Conservation (phyloP, 2,329 filamentous ascomycete species). For the Nannizzia gypsea region DNA sequence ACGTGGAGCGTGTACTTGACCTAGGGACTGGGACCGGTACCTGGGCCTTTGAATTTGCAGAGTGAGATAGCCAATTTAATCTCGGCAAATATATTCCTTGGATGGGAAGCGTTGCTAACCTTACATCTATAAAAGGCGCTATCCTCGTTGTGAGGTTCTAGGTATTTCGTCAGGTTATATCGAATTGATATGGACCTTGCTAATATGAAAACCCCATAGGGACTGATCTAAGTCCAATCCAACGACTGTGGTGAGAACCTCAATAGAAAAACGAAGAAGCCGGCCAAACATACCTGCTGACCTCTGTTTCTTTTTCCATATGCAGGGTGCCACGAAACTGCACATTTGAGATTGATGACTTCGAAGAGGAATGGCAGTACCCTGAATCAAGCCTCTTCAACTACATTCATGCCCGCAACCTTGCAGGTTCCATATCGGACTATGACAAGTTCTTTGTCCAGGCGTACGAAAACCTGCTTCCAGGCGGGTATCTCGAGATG, state of each 20-base stretch:
- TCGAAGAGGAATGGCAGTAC: slow-evolving; percentile 20
- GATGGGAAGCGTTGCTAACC: neutral
- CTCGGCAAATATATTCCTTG: neutral
- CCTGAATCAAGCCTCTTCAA: slow-evolving; percentile 4
- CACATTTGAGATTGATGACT: slow-evolving; percentile 21
- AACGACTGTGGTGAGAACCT: slow-evolving; percentile 8
- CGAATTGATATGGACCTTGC: neutral
- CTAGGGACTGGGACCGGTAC: slow-evolving; percentile 12
- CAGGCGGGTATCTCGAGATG: slow-evolving; percentile 28
- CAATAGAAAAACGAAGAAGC: neutral
- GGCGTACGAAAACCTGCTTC: slow-evolving; percentile 23
- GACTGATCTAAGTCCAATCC: slow-evolving; percentile 13
- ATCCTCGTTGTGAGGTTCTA: slow-evolving; percentile 9
- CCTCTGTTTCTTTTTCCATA: neutral
- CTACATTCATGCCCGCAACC: slow-evolving; percentile 12
- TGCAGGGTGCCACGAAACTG: slow-evolving; percentile 20
- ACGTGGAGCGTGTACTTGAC: slow-evolving; percentile 10
- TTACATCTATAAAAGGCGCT: slow-evolving; percentile 3
- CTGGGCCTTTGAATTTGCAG: slow-evolving; percentile 13
- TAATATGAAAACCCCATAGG: slow-evolving; percentile 3
- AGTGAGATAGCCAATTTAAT: slow-evolving; percentile 9
- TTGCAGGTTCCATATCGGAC: slow-evolving; percentile 17
- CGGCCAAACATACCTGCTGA: neutral
- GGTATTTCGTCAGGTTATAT: slow-evolving; percentile 4
- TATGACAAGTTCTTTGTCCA: slow-evolving; percentile 23